Conservation (phyloP, 805 yeast genomes). For the Ogataea ganodermae region DNA sequence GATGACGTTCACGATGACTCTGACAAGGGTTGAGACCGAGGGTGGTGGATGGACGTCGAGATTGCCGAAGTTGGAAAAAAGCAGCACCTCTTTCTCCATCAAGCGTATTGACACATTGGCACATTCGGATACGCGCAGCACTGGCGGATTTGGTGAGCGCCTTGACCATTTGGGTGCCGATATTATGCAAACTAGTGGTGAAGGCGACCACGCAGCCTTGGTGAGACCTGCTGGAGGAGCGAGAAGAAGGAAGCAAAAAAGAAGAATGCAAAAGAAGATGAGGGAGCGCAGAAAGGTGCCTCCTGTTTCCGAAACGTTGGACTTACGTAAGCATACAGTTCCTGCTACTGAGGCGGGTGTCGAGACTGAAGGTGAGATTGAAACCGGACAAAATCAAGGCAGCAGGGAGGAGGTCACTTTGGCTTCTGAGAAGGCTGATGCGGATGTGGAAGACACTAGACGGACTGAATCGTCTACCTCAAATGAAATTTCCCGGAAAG, state of each 20-base stretch:
- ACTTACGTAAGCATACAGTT: conserved; percentile 33
- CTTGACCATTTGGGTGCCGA: conserved; percentile 5
- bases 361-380: not conserved
- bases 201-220: conserved; percentile 32
- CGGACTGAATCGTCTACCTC: conserved; percentile 6
- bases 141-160: conserved; percentile 1
- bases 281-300: conserved; percentile 32
- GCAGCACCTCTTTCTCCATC: conserved; percentile 75
- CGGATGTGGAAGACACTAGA: conserved; percentile 3
- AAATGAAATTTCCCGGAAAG: conserved; percentile 18
- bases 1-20: conserved; percentile 89
- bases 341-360: not conserved
- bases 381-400: no score
- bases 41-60: conserved; percentile 90
- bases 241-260: conserved; percentile 45
- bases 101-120: conserved; percentile 77
- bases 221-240: conserved; percentile 78
- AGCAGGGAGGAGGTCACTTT: conserved; percentile 10
- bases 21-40: conserved; percentile 65
- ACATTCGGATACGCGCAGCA: conserved; percentile 25
- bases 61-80: conserved; percentile 73
- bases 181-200: conserved; percentile 12
- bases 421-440: conserved; percentile 3
- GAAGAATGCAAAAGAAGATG: conserved; percentile 31
- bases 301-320: conserved; percentile 37